These are phyloP conservation scores for Pichia sp. DNA, from an alignment of 1,139 yeast genomes.

Conservation along the genomic window DNA sequence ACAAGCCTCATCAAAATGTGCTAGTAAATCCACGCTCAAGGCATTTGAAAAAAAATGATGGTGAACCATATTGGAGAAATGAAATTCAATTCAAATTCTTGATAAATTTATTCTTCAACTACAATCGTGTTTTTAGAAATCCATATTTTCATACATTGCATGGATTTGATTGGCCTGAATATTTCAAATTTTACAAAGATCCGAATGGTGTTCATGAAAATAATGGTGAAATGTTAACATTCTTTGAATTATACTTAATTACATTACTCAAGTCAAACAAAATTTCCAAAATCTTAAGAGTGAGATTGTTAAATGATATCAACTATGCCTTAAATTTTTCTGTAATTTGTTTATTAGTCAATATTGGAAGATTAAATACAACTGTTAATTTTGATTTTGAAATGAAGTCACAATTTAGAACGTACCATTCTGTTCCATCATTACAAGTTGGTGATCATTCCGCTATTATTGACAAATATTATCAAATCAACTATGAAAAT, in stretches of 20 bases:
- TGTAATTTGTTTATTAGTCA: slow-evolving; percentile 63
- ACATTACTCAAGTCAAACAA: slow-evolving; percentile 79
- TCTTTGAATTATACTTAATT: slow-evolving; percentile 78
- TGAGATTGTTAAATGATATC: slow-evolving; percentile 59
- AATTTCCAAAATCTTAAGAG: slow-evolving; percentile 76
- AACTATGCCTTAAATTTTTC: slow-evolving; percentile 30
- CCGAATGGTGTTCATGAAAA: slow-evolving; percentile 20
- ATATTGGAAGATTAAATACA: slow-evolving; percentile 90
- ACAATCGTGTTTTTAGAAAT: slow-evolving; percentile 62
- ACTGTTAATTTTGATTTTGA: slow-evolving; percentile 95
- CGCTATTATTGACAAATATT: slow-evolving; percentile 26
- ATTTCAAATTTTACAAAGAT: slow-evolving; percentile 23
- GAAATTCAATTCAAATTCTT: slow-evolving; percentile 86
- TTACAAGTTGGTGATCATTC: slow-evolving; percentile 61
- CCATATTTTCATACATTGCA: slow-evolving; percentile 29
- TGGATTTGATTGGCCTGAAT: slow-evolving; percentile 32
- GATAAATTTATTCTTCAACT: slow-evolving; percentile 55
- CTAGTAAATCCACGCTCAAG: slow-evolving; percentile 39
- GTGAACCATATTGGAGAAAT: slow-evolving; percentile 83
- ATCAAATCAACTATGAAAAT: slow-evolving; percentile 17
- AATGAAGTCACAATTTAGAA: slow-evolving; percentile 87
- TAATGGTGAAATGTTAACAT: slow-evolving; percentile 50
- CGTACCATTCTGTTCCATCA: slow-evolving; percentile 89
- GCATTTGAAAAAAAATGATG: slow-evolving; percentile 83
- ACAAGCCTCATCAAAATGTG: slow-evolving; percentile 22